Conservation (phyloP, 164 flowering plant genomes). For the Stephania japonica region DNA sequence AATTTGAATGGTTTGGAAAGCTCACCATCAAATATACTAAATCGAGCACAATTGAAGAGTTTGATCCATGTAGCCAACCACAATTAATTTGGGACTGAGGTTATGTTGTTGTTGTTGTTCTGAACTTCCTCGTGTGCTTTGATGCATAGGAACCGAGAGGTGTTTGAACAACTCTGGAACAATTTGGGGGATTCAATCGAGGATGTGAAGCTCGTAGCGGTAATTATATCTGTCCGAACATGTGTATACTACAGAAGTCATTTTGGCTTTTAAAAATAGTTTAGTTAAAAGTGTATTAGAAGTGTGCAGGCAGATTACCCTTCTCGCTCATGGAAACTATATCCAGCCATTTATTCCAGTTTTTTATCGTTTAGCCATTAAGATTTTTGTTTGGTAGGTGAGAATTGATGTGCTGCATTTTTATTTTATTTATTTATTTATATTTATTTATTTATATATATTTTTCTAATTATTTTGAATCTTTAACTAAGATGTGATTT, state of each 20-base stretch:
- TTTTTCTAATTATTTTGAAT: background rate
- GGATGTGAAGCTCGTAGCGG: constrained; percentile 62
- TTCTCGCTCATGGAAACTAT: background rate
- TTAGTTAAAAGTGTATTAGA: background rate
- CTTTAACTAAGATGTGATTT: background rate
- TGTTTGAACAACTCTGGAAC: constrained; percentile 50
- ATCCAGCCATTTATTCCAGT: background rate
- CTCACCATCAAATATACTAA: too few species aligned
- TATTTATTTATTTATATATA: too few species aligned
- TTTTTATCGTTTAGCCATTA: background rate
- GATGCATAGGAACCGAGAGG: constrained; percentile 33
- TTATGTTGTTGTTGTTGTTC: too few species aligned
- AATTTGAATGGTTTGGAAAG: too few species aligned
- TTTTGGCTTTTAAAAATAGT: background rate
- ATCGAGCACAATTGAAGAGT: too few species aligned
- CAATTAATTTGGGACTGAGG: too few species aligned
- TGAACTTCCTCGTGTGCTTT: too few species aligned
- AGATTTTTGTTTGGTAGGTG: background rate
- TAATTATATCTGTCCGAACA: constrained; percentile 25
- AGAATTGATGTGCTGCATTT: background rate
- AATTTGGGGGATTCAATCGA: constrained; percentile 44
- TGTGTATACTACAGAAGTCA: background rate
- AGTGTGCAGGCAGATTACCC: background rate
- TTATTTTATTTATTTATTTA: too few species aligned
- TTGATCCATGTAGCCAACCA: too few species aligned